Base-by-base conservation (phyloP, 148 eudicot genomes). In the Vaccinium myrtillus region DNA sequence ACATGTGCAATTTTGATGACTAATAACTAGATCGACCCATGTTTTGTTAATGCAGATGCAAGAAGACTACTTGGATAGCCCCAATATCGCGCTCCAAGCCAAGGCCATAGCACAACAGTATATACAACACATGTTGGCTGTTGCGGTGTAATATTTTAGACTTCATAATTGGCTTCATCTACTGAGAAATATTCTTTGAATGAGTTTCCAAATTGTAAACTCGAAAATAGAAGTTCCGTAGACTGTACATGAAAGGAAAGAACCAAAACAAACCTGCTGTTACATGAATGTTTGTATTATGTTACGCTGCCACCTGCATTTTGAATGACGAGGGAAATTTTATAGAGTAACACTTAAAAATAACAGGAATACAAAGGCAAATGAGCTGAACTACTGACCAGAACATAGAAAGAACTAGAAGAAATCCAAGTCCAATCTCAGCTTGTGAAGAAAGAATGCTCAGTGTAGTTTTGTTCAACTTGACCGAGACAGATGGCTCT, bases 371-470 rank as follows among this genome's bases (percentile, higher is more conserved):
- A 78, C 53, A 83, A 19, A 51, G 53, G 51, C 8, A 48, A 75
- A 70, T 54, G 53, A 81, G 84, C 14, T 32, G 21, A 63, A 67
- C 32, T 59, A 91, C 99, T 91, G 58, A 97, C 99, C 98, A 95
- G 79, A 95, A 78, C 70, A 97, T 88, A 85, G 99, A 92, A 77
- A 97, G 75, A 76, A 95, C 83, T 27, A 95, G 90, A 88, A 97
- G 93, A 83, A 97, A 94, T 43, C 99, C 99, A 86, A 94, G 91
- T 88, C 97, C 99, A 86, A 97, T 92, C 91, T 97, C 97, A 83
- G 94, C 95, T 58, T 93, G 94, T 36, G 99, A 95, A 78, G 98
- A 97, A 80, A 97, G 91, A 83, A 95, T 97, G 92, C 89, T 90
- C 81, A 97, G 94, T 18, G 98, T 97, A 76, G 98, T 88, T 70